Evolutionary conservation across 495 filamentous ascomycete genomes (phyloP).

Genomic region (Aspergillus kassunensis): DNA sequence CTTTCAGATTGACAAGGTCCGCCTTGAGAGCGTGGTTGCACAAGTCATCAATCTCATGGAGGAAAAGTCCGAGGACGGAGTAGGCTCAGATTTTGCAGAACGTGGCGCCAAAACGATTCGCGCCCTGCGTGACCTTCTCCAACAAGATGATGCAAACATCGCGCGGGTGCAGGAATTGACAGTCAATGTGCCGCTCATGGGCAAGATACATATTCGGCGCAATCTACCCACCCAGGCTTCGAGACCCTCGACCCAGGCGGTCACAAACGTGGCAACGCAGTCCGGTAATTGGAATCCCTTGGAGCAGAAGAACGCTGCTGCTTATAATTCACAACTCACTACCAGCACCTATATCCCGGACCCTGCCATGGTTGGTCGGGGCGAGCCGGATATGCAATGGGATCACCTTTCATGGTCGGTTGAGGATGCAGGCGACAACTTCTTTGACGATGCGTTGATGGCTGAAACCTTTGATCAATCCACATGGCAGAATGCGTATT

Average conservation of each 20-base stretch:
- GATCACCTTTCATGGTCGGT: slow-evolving; percentile 14
- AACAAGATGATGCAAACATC: slow-evolving; percentile 5
- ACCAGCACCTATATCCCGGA: not conserved
- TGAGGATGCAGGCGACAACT: slow-evolving; percentile 6
- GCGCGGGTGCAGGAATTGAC: slow-evolving; percentile 14
- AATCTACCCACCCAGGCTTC: slow-evolving; percentile 5
- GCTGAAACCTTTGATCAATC: not conserved
- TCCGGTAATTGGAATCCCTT: not conserved
- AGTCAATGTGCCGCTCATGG: slow-evolving; percentile 22
- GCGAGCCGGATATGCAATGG: not conserved
- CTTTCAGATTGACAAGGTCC: slow-evolving; percentile 9
- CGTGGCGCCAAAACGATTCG: slow-evolving; percentile 15
- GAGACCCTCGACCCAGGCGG: not conserved
- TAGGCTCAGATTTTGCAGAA: slow-evolving; percentile 15
- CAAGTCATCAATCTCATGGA: slow-evolving; percentile 17
- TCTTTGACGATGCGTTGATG: slow-evolving; percentile 7
- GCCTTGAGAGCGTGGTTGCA: not conserved
- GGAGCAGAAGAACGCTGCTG: not conserved
- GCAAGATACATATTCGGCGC: slow-evolving; percentile 23
- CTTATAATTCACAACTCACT: not conserved
- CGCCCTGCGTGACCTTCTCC: slow-evolving; percentile 18
- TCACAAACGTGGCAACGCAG: not conserved
- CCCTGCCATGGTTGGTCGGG: not conserved
- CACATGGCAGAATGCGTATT: slow-evolving; percentile 1
- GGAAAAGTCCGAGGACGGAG: slow-evolving; percentile 8